Base-by-base conservation (phyloP, 192 early-diverging fungal genomes). In the Umbelopsis isabellina region DNA sequence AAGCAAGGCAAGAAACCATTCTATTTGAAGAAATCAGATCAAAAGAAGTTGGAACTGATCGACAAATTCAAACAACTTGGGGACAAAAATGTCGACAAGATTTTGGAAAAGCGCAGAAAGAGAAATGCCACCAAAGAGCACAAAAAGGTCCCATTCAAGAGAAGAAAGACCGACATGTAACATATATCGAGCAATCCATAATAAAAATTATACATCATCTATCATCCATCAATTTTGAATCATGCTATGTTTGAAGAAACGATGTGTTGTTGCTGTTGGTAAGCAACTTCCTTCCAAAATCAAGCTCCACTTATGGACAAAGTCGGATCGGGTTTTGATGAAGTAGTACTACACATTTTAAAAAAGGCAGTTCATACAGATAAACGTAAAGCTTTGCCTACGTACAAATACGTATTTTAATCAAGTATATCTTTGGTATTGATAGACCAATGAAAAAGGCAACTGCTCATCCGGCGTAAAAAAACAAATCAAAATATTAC, bases 31-130 rank as follows among this genome's bases (percentile, higher is more conserved):
- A 90, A 92, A 75, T 85, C 87, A 76, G 91, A 93, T 25, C 80
- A 89, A 74, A 92, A 94, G 84, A 92, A 94, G 68, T 69, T 96
- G 51, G 93, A 94, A 76, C 76, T 95, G 68, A 85, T 93, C 48
- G 92, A 97, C 52, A 94, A 92, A 79, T 97, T 92, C 86, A 85
- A 92, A 49, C 75, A 88, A 65, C 75, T 95, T 22, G 88, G 87
- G 44, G 85, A 86, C 23, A 89, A 93, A 49, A 85, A 85, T 69
- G 70, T 99, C 52, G 94, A 98, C 44, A 91, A 90, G 50, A 84
- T 92, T 37, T 79, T 98, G 70, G 96, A 99, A 72, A 96, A 97
- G 85, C 85, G 92, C 72, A 86, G 97, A 73, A 97, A 99, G 86
- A 87, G 89, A 73, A 98, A 99, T 73, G 91, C 95, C 6, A 80